These are phyloP conservation scores for Cronartium ribicola DNA, from an alignment of 1,284 basidiomycete species.

Conservation along the genomic window DNA sequence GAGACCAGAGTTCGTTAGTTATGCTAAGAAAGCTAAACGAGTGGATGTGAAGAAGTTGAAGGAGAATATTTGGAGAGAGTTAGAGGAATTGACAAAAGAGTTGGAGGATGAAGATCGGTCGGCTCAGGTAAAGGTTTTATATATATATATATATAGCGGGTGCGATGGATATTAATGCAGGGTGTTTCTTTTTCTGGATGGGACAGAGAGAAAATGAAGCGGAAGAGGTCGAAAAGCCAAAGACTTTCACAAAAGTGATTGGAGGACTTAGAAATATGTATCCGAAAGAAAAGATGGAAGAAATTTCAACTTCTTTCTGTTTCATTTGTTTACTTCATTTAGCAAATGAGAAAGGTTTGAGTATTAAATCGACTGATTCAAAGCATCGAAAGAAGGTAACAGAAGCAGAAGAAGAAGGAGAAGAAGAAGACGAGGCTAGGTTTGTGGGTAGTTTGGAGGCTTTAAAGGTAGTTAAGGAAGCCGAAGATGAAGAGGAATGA, in stretches of 20 bases:
- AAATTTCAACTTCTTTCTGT: constrained; percentile 98
- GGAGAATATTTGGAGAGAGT: constrained; percentile 93
- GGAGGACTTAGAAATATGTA: constrained; percentile 74
- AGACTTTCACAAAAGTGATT: constrained; percentile 79
- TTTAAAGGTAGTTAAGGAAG: constrained; percentile 25
- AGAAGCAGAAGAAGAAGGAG: neutral
- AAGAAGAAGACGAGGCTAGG: constrained; percentile 9
- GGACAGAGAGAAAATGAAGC: constrained; percentile 55
- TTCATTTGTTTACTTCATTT: constrained; percentile 96
- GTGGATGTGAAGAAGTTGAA: constrained; percentile 96
- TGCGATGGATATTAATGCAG: too few relatives aligned
- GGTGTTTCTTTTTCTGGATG: too few relatives aligned
- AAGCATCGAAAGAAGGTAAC: neutral
- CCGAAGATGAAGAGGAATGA: neutral
- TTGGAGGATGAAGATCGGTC: constrained; percentile 47
- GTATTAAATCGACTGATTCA: constrained; percentile 19
- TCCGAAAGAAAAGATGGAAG: constrained; percentile 87
- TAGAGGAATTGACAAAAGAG: constrained; percentile 66
- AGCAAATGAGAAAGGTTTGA: constrained; percentile 86
- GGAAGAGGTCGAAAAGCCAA: constrained; percentile 58
- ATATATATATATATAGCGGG: constrained; percentile 46
- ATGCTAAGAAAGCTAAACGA: constrained; percentile 90
- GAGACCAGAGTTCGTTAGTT: constrained; percentile 84
- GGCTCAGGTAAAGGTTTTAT: constrained; percentile 34
- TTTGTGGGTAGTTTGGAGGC: constrained; percentile 35